These are phyloP conservation scores for Dipodascus geniculatus DNA, from an alignment of 805 yeast genomes.

Conservation along the genomic window DNA sequence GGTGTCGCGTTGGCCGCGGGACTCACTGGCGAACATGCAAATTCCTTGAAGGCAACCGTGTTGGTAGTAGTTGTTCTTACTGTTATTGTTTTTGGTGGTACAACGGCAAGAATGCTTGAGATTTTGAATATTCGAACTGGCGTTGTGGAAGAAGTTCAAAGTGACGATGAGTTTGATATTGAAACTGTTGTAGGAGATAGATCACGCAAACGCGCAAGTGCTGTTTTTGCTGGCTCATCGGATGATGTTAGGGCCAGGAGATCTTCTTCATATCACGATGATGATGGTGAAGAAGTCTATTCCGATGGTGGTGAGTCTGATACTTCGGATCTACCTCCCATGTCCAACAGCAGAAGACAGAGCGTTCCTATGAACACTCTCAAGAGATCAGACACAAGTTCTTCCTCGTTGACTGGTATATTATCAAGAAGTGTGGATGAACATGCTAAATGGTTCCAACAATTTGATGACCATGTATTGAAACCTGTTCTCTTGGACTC, in stretches of 20 bases:
- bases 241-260: constrained; percentile 5
- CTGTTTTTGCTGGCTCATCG: neutral
- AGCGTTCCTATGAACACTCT: neutral
- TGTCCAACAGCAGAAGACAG: constrained; percentile 15
- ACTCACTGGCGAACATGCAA: constrained; percentile 84
- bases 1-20: constrained; percentile 99
- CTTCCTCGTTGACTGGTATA: constrained; percentile 15
- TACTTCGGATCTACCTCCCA: constrained; percentile 27
- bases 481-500: constrained; percentile 80
- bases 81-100: constrained; percentile 94
- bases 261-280: constrained; percentile 13
- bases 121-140: constrained; percentile 89
- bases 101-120: constrained; percentile 97
- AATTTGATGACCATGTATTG: constrained; percentile 84
- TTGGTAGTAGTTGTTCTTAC: constrained; percentile 93
- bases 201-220: neutral
- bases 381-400: neutral
- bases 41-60: constrained; percentile 84
- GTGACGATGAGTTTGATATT: constrained; percentile 93
- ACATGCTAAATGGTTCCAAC: constrained; percentile 83
- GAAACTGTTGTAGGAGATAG: constrained; percentile 36
- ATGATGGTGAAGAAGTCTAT: constrained; percentile 14
- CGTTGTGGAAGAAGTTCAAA: constrained; percentile 65
- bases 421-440: constrained; percentile 39
- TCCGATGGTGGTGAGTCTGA: constrained; percentile 26